Percentiles rank a stretch among this genome's conserved stretches.
Evolutionary conservation across 805 yeast species (phyloP).

Genomic region (Sungouiella thailandica): DNA sequence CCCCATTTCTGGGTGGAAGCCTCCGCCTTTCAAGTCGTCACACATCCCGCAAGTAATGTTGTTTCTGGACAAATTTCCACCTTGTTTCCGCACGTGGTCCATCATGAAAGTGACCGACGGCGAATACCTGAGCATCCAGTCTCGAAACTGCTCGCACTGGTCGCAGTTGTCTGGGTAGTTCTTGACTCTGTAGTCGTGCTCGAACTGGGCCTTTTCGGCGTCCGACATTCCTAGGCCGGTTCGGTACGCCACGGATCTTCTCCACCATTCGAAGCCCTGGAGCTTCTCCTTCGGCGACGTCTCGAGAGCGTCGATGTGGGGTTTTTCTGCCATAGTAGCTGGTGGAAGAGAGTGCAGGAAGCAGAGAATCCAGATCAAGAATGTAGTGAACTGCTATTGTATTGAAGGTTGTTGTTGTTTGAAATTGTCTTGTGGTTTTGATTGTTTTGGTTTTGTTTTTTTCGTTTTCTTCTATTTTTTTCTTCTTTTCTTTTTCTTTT

Average conservation of each 20-base stretch:
- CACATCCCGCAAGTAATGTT: slow-evolving; percentile 79
- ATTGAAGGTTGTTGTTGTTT: too few relatives aligned
- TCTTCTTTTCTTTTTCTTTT: neutral
- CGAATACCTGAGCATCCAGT: slow-evolving; percentile 74
- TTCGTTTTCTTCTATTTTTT: neutral
- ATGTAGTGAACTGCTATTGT: too few relatives aligned
- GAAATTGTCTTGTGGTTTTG: too few relatives aligned
- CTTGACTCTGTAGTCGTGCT: slow-evolving; percentile 46
- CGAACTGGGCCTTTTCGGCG: slow-evolving; percentile 51
- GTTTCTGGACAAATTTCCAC: slow-evolving; percentile 41
- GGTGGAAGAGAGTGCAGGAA: too few relatives aligned
- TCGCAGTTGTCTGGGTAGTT: slow-evolving; percentile 51
- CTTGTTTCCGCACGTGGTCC: slow-evolving; percentile 69
- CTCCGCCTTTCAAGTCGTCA: slow-evolving; percentile 80
- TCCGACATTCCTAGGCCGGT: slow-evolving; percentile 63
- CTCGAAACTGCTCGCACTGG: slow-evolving; percentile 67
- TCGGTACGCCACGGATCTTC: slow-evolving; percentile 62
- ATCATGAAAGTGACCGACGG: slow-evolving; percentile 87
- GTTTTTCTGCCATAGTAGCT: neutral
- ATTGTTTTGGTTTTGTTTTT: neutral
- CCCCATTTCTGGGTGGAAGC: slow-evolving; percentile 88
- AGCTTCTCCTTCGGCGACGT: slow-evolving; percentile 29
- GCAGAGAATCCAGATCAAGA: too few relatives aligned
- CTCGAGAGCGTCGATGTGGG: slow-evolving; percentile 2
- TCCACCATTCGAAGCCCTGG: slow-evolving; percentile 75